These are phyloP conservation scores for Echium plantagineum DNA, from an alignment of 257 asterid species.

Conservation along the genomic window DNA sequence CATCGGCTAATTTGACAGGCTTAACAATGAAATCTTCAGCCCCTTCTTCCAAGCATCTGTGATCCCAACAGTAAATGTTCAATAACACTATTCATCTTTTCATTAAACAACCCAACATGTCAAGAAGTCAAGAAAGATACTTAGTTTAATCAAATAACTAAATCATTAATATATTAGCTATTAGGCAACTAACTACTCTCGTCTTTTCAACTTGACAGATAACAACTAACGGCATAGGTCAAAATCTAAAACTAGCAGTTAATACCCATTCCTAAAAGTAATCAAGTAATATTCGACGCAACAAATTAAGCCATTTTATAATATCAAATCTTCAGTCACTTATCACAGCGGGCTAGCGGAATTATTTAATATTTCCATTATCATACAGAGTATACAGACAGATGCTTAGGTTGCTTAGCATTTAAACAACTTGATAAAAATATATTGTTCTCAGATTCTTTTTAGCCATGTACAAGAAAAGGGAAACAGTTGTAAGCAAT, in stretches of 20 bases:
- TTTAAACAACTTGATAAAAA: background rate
- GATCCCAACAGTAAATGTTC: background rate
- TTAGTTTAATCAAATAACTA: background rate
- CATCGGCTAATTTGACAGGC: conserved; percentile 75
- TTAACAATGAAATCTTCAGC: conserved; percentile 90
- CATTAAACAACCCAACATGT: background rate
- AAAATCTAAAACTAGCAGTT: background rate
- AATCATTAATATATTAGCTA: background rate
- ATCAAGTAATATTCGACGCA: background rate
- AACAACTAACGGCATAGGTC: background rate
- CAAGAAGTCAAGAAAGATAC: background rate
- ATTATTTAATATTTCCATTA: background rate
- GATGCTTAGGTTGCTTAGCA: background rate
- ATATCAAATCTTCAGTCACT: background rate
- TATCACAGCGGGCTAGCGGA: background rate
- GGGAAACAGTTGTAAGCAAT: background rate
- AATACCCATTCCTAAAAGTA: background rate
- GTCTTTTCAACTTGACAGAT: no score
- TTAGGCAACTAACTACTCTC: background rate
- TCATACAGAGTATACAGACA: background rate
- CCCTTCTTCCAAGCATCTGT: conserved; percentile 92
- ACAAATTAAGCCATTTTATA: background rate
- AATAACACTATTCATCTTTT: background rate
- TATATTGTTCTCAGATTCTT: background rate
- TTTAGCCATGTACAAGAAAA: background rate